Evolutionary conservation across 2,329 filamentous ascomycete species (phyloP), one percentile per base, ranked within the genome.

Genomic region (Dactylonectria estremocensis): DNA sequence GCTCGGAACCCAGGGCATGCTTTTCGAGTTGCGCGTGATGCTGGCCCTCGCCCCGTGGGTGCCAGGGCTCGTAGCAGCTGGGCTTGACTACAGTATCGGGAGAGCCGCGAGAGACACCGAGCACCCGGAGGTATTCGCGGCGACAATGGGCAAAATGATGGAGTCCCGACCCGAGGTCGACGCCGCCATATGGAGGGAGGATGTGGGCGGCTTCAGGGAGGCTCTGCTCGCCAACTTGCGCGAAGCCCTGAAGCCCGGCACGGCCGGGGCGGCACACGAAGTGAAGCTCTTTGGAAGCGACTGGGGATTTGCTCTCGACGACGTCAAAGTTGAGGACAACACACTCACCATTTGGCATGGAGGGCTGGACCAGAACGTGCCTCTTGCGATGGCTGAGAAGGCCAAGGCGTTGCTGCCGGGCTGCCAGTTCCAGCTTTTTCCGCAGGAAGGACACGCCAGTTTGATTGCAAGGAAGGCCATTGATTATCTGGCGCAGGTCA

Each of bases 251-350:
- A 63, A 64, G 18, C 48, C 64, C 3, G 64, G 67, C 3, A 61
- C 64, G 18, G 28, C 35, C 7, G 64, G 64, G 7, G 60, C 64
- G 13, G 64, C 59, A 10, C 53, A 59, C 14, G 67, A 69, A n/a
- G 59, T 53, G 7, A 68, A 55, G 13, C 50, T 73, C 16, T 69
- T 64, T 3, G 67, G 62, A 9, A 64, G 66, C 8, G 54, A 66
- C 9, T 74, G 72, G 72, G 69, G 71, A 1, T 71, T 74, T 46
- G 22, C 56, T 7, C 31, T 73, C 3, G 58, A 66, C 13, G 70
- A 74, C 10, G 43, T 69, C 16, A 64, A 62, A n/a, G 56, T 69
- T 2, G 52, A 62, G 4, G 35, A 61, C 6, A 52, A 56, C 8
- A 57, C 49, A 8, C 59, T 68, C n/a, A 40, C 33, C 4, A 57